phyloP scores from a whole-genome alignment of 2,329 filamentous ascomycete species.

The Fusarium miscanthi region DNA sequence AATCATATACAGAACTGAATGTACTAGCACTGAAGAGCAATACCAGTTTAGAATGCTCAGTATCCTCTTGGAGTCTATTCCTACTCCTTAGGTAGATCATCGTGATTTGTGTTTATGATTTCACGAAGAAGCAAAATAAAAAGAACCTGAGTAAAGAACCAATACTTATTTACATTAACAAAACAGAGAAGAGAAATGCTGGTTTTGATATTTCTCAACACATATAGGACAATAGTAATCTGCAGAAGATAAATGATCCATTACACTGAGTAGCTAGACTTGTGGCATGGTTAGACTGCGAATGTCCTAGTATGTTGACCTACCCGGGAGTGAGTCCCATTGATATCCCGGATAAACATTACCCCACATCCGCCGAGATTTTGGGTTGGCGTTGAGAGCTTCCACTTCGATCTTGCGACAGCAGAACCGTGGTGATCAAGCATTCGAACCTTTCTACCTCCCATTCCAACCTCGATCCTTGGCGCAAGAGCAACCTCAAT shows the following conservation, averaged over 20 bases:
- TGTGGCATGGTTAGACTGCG: neutral
- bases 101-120: neutral
- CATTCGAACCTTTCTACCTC: constrained; percentile 13
- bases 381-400: constrained; percentile 40
- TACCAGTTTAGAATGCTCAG: neutral
- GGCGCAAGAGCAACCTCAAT: neutral
- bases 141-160: too few species aligned
- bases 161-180: too few species aligned
- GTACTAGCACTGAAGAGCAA: neutral
- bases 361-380: constrained; percentile 36
- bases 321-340: neutral
- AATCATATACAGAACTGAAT: too few species aligned
- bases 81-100: too few species aligned
- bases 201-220: neutral
- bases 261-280: neutral
- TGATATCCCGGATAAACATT: constrained; percentile 28
- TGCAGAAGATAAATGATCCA: neutral
- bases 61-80: neutral
- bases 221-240: neutral
- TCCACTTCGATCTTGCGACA: constrained; percentile 42
- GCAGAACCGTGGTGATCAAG: constrained; percentile 38
- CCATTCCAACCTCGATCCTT: neutral
- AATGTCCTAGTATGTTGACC: neutral
- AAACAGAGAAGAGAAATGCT: neutral
- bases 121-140: too few species aligned